phyloP scores from a whole-genome alignment of 306 rosid genomes.

The Datisca glomerata region DNA sequence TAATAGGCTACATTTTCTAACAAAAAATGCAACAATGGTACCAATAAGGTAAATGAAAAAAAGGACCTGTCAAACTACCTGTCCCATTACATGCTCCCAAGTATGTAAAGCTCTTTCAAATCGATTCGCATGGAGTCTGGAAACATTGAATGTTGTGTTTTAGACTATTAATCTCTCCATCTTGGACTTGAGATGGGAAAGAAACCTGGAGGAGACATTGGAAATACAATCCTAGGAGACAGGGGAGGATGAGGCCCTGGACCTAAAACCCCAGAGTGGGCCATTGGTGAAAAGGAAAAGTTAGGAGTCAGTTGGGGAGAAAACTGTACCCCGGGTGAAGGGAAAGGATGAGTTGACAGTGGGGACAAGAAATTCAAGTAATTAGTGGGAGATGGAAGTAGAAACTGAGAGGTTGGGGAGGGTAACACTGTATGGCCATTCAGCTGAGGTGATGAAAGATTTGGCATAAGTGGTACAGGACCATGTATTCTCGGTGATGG shows the following conservation, averaged over 20 bases:
- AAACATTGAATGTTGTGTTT: no score
- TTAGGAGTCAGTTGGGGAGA: constrained; percentile 68
- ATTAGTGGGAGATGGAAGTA: constrained; percentile 77
- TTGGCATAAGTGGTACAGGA: constrained; percentile 26
- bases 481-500: constrained; percentile 60
- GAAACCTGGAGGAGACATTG: constrained; percentile 71
- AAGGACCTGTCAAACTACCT: no score
- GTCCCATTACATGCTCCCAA: no score
- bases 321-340: constrained; percentile 81
- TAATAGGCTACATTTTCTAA: no score
- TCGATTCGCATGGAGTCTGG: no score
- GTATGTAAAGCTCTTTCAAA: no score
- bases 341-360: constrained; percentile 59
- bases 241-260: constrained; percentile 96
- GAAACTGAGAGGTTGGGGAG: constrained; percentile 85
- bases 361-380: constrained; percentile 69
- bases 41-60: no score
- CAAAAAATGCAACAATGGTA: no score
- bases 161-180: constrained; percentile 74
- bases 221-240: constrained; percentile 71
- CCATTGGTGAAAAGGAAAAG: constrained; percentile 63
- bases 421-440: constrained; percentile 56
- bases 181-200: constrained; percentile 76
- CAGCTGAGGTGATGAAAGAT: constrained; percentile 38
- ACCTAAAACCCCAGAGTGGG: constrained; percentile 76